These are phyloP conservation scores for Iris pallida DNA, from an alignment of 116 monocot genomes.

Conservation along the genomic window DNA sequence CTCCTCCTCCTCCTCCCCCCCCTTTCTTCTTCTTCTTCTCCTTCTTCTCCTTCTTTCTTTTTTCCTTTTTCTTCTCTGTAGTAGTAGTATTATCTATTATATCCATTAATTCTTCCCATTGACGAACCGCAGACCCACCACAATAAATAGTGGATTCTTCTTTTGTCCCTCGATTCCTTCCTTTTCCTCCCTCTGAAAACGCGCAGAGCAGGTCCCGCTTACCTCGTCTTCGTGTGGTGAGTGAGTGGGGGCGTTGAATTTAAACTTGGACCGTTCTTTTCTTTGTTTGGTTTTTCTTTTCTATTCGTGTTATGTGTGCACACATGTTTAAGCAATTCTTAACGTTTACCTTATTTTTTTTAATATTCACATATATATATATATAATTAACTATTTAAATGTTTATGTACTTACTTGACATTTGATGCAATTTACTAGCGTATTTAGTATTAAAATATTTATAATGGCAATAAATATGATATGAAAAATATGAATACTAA, in stretches of 20 bases:
- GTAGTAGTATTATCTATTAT: no score
- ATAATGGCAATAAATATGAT: no score
- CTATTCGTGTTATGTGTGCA: background rate
- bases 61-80: background rate
- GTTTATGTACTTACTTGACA: no score
- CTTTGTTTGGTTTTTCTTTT: background rate
- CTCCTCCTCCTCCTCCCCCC: no score
- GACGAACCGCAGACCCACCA: background rate
- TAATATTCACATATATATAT: background rate
- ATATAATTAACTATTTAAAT: background rate
- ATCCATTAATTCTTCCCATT: background rate
- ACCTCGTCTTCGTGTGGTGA: background rate
- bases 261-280: background rate
- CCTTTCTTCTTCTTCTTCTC: no score
- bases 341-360: no score
- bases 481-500: no score
- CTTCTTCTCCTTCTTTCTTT: no score
- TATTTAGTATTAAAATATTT: no score
- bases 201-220: background rate
- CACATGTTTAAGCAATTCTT: background rate
- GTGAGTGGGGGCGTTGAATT: background rate
- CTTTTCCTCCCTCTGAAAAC: background rate
- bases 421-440: no score
- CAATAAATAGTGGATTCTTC: background rate
- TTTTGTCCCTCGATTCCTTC: background rate